These are phyloP conservation scores for Pleoardoris graminearum DNA, from an alignment of 2,329 filamentous ascomycete genomes.

Conservation along the genomic window DNA sequence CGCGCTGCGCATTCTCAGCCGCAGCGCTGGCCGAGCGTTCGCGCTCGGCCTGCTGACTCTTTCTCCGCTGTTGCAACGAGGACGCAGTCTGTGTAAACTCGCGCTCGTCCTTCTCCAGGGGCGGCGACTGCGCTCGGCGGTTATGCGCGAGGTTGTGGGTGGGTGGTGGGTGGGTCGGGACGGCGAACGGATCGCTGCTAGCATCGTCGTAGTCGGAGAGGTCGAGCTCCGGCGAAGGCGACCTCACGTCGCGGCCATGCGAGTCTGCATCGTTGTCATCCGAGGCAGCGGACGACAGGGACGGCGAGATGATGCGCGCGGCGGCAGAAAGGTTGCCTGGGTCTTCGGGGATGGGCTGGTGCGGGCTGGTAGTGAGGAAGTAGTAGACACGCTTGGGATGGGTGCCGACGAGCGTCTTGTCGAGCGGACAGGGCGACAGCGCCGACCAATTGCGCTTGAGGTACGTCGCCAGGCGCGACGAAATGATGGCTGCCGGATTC, in stretches of 20 bases:
- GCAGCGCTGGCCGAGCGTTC: conserved; percentile 46
- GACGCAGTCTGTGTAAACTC: conserved; percentile 97
- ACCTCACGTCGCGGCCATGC: conserved; percentile 67
- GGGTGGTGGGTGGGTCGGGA: conserved; percentile 47
- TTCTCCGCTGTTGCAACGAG: conserved; percentile 67
- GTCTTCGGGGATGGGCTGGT: conserved; percentile 76
- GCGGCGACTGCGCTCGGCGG: conserved; percentile 78
- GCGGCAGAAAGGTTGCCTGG: conserved; percentile 55
- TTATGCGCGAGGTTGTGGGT: conserved; percentile 57
- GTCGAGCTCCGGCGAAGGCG: conserved; percentile 91
- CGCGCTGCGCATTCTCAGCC: conserved; percentile 37
- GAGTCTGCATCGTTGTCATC: conserved; percentile 67
- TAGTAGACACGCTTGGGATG: conserved; percentile 96
- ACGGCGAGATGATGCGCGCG: conserved; percentile 76
- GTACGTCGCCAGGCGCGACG: conserved; percentile 85
- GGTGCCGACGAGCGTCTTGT: conserved; percentile 88
- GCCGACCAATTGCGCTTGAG: conserved; percentile 83
- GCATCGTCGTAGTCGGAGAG: conserved; percentile 82
- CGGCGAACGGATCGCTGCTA: conserved; percentile 64
- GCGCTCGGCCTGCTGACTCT: conserved; percentile 48
- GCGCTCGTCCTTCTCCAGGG: conserved; percentile 89
- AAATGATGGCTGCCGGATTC: conserved; percentile 93
- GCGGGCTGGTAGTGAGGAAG: conserved; percentile 86
- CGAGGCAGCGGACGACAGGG: conserved; percentile 77
- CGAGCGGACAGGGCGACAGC: conserved; percentile 79